Conservation (phyloP, 2,329 filamentous ascomycete species). For the Xylaria sp. region DNA sequence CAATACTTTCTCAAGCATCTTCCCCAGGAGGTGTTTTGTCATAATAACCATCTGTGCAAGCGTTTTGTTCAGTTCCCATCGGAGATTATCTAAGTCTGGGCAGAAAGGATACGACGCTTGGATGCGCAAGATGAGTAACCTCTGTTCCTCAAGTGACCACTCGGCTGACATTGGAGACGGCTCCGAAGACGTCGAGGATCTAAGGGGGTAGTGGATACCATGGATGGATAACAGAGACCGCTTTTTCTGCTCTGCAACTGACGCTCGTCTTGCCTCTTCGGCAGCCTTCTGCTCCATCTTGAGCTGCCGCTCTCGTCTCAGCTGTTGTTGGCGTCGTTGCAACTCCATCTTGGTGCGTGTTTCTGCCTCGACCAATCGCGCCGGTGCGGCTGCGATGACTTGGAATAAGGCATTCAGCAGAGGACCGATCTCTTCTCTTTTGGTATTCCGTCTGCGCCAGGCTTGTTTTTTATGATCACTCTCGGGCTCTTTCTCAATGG, state of each 20-base stretch:
- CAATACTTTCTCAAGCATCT: slow-evolving; percentile 34
- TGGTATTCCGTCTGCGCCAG: slow-evolving; percentile 8
- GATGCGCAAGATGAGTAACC: slow-evolving; percentile 34
- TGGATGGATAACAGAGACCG: slow-evolving; percentile 33
- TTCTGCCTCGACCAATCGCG: slow-evolving; percentile 29
- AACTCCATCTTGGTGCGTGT: slow-evolving; percentile 8
- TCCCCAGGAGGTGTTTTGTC: slow-evolving; percentile 33
- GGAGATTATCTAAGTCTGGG: slow-evolving; percentile 30
- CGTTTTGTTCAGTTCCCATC: slow-evolving; percentile 33
- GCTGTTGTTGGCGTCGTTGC: slow-evolving; percentile 4
- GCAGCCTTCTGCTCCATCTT: slow-evolving; percentile 23
- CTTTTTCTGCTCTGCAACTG: slow-evolving; percentile 30
- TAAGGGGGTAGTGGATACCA: slow-evolving; percentile 18
- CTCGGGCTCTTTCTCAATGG: slow-evolving; percentile 11
- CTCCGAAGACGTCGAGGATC: slow-evolving; percentile 17
- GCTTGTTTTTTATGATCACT: neutral
- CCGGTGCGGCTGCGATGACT: slow-evolving; percentile 27
- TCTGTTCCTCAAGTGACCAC: slow-evolving; percentile 39
- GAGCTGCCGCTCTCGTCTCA: slow-evolving; percentile 28
- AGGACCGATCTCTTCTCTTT: slow-evolving; percentile 29
- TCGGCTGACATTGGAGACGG: slow-evolving; percentile 11
- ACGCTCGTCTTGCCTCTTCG: slow-evolving; percentile 21
- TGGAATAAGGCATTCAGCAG: slow-evolving; percentile 26
- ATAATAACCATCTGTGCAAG: slow-evolving; percentile 34
- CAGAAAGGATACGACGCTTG: slow-evolving; percentile 36